A percentile compares a stretch with the other conserved stretches of the same genome.
Conservation (phyloP, 139 green algal genomes). For the Dunaliella primolecta region DNA sequence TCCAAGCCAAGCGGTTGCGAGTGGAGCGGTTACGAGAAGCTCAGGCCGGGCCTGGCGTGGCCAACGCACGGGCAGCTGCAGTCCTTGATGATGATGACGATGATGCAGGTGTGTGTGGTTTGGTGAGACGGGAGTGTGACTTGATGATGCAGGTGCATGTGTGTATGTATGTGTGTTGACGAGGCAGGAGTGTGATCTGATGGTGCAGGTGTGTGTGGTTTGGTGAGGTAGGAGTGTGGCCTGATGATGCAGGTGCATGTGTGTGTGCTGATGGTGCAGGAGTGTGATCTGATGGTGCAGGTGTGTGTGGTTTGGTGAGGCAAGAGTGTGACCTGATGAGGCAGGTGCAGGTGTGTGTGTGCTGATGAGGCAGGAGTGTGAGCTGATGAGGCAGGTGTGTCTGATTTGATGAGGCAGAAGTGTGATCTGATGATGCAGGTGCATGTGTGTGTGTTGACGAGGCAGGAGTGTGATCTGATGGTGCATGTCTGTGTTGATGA, state of each 20-base stretch:
- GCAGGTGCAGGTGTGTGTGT: background rate
- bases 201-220: background rate
- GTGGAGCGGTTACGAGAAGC: conserved; percentile 85
- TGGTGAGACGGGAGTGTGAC: background rate
- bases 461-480: background rate
- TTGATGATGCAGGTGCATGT: background rate
- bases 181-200: background rate
- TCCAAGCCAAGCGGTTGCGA: conserved; percentile 77
- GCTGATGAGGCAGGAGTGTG: too few relatives aligned
- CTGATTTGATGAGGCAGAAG: conserved; percentile 2
- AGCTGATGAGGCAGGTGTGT: background rate
- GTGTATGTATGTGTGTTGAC: background rate
- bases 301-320: conserved; percentile 10
- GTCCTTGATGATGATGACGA: conserved; percentile 58
- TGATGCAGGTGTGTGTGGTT: background rate
- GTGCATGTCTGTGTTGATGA: background rate
- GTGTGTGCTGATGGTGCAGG: too few relatives aligned
- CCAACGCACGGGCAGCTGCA: background rate
- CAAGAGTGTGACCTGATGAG: background rate
- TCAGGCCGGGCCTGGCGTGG: conserved; percentile 40
- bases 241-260: background rate
- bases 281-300: too few relatives aligned
- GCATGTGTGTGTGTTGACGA: conserved; percentile 12
- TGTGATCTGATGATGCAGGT: background rate
- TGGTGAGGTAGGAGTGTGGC: background rate